phyloP scores from a whole-genome alignment of 148 eudicot species.

The Fagopyrum esculentum region DNA sequence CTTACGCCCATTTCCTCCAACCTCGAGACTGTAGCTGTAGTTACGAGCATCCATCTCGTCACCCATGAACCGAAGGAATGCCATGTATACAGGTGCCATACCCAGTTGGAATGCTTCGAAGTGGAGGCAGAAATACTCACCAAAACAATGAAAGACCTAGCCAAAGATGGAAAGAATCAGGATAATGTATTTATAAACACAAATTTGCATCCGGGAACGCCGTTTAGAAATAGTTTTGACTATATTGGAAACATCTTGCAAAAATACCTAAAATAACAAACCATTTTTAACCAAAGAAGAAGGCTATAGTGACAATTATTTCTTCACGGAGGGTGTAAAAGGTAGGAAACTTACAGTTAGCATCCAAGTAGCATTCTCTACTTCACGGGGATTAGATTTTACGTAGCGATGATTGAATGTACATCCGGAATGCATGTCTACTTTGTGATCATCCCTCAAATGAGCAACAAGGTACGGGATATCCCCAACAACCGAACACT shows the following conservation, averaged over 20 bases:
- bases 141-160: conserved; percentile 83
- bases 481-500: conserved; percentile 66
- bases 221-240: background rate
- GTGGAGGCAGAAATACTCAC: conserved; percentile 82
- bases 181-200: no score
- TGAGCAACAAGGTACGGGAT: conserved; percentile 66
- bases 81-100: conserved; percentile 89
- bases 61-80: conserved; percentile 82
- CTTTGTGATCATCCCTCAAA: conserved; percentile 80
- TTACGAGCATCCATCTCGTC: conserved; percentile 74
- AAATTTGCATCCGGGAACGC: no score
- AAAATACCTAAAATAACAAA: background rate
- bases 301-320: background rate
- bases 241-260: background rate
- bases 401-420: conserved; percentile 89
- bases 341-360: conserved; percentile 52
- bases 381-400: conserved; percentile 87
- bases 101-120: conserved; percentile 88
- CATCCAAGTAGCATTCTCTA: conserved; percentile 95
- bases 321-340: no score
- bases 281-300: background rate
- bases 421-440: conserved; percentile 87
- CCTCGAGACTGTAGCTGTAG: conserved; percentile 78
- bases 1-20: conserved; percentile 78
- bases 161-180: background rate